Evolutionary conservation across 345 rosid species (phyloP).

Genomic region (Jatropha curcas): DNA sequence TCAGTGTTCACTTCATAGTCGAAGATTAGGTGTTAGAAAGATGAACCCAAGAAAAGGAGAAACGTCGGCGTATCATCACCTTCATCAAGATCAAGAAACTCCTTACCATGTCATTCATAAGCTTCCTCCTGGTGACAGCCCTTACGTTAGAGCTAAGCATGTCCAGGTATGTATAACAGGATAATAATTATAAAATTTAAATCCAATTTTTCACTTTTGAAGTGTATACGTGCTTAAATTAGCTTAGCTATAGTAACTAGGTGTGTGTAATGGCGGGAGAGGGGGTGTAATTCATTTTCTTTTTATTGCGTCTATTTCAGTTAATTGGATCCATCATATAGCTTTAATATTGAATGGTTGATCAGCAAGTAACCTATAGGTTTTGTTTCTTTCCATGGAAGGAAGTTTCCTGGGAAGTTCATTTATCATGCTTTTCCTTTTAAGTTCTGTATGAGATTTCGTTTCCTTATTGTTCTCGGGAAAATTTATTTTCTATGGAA

Average conservation of each 20-base stretch:
- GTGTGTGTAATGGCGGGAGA: too few species aligned
- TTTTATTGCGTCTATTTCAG: too few species aligned
- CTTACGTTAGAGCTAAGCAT: conserved; percentile 84
- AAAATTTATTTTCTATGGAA: background rate
- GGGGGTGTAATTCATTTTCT: too few species aligned
- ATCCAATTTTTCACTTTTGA: too few species aligned
- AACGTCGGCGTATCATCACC: background rate
- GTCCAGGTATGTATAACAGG: conserved; percentile 95
- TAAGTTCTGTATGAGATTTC: background rate
- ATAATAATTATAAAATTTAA: too few species aligned
- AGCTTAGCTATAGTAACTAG: too few species aligned
- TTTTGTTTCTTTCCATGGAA: background rate
- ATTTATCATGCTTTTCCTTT: background rate
- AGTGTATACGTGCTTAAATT: too few species aligned
- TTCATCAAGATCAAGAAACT: background rate
- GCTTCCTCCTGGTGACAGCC: conserved; percentile 83
- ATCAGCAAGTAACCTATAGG: background rate
- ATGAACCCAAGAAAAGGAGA: conserved; percentile 7
- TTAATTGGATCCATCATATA: background rate
- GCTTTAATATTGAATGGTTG: background rate
- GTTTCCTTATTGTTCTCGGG: background rate
- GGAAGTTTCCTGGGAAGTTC: background rate
- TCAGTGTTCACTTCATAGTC: background rate
- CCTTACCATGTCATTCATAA: conserved; percentile 64
- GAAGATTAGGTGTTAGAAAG: too few species aligned